phyloP scores from a whole-genome alignment of 1,284 basidiomycete species.

The Leccinum subrobustum region DNA sequence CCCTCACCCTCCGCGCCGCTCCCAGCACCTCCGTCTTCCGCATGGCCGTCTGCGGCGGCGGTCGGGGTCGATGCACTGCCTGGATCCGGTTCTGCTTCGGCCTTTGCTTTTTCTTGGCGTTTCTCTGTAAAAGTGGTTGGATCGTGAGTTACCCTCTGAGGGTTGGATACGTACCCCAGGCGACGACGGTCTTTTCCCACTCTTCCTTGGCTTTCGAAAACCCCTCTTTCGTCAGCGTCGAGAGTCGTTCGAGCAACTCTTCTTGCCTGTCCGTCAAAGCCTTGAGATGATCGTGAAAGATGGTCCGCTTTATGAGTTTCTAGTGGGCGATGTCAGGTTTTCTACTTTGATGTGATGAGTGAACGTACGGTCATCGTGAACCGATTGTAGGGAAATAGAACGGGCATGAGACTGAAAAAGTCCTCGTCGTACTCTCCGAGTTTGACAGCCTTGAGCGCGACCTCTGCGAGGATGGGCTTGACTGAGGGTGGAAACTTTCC shows the following conservation, averaged over 20 bases:
- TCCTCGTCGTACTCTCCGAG: conserved; percentile 89
- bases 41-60: conserved; percentile 38
- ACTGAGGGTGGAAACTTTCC: conserved; percentile 86
- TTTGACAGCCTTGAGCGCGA: conserved; percentile 78
- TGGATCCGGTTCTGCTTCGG: conserved; percentile 33
- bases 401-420: conserved; percentile 88
- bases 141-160: not conserved
- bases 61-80: conserved; percentile 31
- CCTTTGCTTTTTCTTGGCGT: conserved; percentile 54
- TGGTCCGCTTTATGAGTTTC: conserved; percentile 83
- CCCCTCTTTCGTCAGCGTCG: conserved; percentile 55
- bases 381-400: conserved; percentile 89
- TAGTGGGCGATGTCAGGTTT: conserved; percentile 30
- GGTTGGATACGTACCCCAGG: conserved; percentile 54
- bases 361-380: conserved; percentile 77
- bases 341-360: not conserved
- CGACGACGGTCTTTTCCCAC: conserved; percentile 61
- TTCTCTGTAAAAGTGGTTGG: conserved; percentile 42
- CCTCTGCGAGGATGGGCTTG: conserved; percentile 69
- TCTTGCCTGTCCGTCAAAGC: conserved; percentile 65
- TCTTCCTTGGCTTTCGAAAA: conserved; percentile 71
- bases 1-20: conserved; percentile 34
- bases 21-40: conserved; percentile 35
- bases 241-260: conserved; percentile 58
- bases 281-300: conserved; percentile 66